These are phyloP conservation scores for Yarrowia sp. DNA, from an alignment of 805 yeast genomes.

Conservation along the genomic window DNA sequence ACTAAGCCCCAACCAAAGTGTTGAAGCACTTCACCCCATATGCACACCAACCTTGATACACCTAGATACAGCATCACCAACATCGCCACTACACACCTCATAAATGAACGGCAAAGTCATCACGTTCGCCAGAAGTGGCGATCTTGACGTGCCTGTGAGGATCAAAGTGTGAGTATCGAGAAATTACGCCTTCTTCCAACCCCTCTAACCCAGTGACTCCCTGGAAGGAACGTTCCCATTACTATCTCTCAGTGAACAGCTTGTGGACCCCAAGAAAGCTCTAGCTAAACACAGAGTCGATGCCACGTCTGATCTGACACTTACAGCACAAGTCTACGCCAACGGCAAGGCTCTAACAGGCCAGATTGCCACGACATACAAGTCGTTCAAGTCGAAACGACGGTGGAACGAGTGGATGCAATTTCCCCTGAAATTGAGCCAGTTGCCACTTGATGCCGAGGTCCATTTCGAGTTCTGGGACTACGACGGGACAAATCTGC, in stretches of 20 bases:
- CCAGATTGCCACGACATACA: slow-evolving; percentile 59
- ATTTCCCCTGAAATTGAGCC: slow-evolving; percentile 73
- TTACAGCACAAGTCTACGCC: slow-evolving; percentile 56
- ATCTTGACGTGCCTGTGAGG: slow-evolving; percentile 57
- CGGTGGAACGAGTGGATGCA: slow-evolving; percentile 77
- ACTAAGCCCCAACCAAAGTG: background rate
- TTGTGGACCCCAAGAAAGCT: slow-evolving; percentile 57
- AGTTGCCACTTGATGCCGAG: slow-evolving; percentile 68
- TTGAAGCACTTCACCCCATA: background rate
- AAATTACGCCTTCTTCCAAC: too few species aligned
- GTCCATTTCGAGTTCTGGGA: slow-evolving; percentile 73
- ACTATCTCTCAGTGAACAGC: slow-evolving; percentile 55
- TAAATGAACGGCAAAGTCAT: slow-evolving; percentile 53
- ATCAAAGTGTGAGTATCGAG: slow-evolving; percentile 53
- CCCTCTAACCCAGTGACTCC: slow-evolving; percentile 47
- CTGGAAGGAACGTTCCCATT: slow-evolving; percentile 56
- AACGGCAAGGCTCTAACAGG: slow-evolving; percentile 57
- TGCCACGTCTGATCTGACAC: slow-evolving; percentile 50
- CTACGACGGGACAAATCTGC: slow-evolving; percentile 60
- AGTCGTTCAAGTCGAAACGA: slow-evolving; percentile 55
- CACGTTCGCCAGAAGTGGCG: slow-evolving; percentile 65
- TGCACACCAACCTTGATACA: slow-evolving; percentile 26
- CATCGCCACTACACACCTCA: background rate
- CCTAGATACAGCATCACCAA: slow-evolving; percentile 1
- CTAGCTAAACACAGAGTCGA: slow-evolving; percentile 54